Evolutionary conservation across 169 alveolate species (phyloP).

Genomic region (Plasmodium yoelii): DNA sequence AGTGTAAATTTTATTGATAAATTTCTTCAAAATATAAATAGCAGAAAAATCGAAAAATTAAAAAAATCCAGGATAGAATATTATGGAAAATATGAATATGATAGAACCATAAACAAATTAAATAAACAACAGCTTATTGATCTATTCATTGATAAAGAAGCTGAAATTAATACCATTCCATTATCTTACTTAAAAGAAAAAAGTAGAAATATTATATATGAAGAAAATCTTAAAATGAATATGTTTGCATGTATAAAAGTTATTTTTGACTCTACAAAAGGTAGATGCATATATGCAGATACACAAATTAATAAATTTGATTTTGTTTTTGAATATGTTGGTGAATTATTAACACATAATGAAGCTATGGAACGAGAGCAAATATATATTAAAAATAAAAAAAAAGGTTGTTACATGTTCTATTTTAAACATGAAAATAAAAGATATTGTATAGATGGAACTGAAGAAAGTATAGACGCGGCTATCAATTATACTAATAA

Average conservation of each 20-base stretch:
- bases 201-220: constrained; percentile 56
- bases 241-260: constrained; percentile 73
- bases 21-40: constrained; percentile 64
- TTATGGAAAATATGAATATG: constrained; percentile 37
- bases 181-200: constrained; percentile 54
- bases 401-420: constrained; percentile 88
- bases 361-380: constrained; percentile 86
- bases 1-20: constrained; percentile 46
- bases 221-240: constrained; percentile 59
- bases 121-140: constrained; percentile 44
- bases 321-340: constrained; percentile 89
- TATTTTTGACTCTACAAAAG: constrained; percentile 79
- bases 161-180: constrained; percentile 44
- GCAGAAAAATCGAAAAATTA: constrained; percentile 34
- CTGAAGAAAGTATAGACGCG: constrained; percentile 87
- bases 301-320: constrained; percentile 87
- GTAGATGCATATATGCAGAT: constrained; percentile 91
- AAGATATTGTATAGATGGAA: constrained; percentile 90
- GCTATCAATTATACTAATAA: constrained; percentile 81
- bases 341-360: constrained; percentile 87
- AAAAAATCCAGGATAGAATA: constrained; percentile 20
- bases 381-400: constrained; percentile 75
- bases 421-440: constrained; percentile 86
- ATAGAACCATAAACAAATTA: constrained; percentile 35
- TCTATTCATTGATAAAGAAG: constrained; percentile 52